Conservation (phyloP, 2,329 filamentous ascomycete genomes). For the Dothiorella sarmentorum region DNA sequence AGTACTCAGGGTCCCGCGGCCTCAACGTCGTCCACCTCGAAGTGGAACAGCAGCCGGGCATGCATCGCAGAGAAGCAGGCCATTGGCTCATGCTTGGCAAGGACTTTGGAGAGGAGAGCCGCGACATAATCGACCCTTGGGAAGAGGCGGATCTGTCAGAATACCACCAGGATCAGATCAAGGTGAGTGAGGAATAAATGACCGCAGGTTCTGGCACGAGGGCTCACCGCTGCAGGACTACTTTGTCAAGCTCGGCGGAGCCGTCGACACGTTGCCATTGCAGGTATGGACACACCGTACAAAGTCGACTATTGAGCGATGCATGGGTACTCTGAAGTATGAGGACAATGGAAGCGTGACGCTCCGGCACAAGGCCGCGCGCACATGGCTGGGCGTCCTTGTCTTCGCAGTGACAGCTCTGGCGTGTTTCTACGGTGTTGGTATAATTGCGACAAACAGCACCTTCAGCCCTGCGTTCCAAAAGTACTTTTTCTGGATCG, state of each 20-base stretch:
- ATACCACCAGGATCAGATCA: not conserved
- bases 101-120: not conserved
- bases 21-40: not conserved
- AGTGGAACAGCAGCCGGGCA: not conserved
- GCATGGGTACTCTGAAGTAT: not conserved
- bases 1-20: not conserved
- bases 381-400: not conserved
- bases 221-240: not conserved
- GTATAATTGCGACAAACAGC: conserved; percentile 10
- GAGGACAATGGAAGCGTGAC: not conserved
- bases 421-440: conserved; percentile 7
- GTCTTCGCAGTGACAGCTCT: not conserved
- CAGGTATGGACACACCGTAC: not conserved
- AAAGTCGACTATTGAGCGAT: not conserved
- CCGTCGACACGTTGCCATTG: not conserved
- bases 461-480: not conserved
- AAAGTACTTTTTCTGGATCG: conserved; percentile 12
- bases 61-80: not conserved
- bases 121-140: not conserved
- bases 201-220: too few relatives aligned
- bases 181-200: not conserved
- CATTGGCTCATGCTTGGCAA: conserved; percentile 9
- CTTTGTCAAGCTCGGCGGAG: not conserved
- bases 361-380: not conserved
- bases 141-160: not conserved